phyloP scores from a whole-genome alignment of 2,329 filamentous ascomycete genomes.

The Boeremia lycopersici region DNA sequence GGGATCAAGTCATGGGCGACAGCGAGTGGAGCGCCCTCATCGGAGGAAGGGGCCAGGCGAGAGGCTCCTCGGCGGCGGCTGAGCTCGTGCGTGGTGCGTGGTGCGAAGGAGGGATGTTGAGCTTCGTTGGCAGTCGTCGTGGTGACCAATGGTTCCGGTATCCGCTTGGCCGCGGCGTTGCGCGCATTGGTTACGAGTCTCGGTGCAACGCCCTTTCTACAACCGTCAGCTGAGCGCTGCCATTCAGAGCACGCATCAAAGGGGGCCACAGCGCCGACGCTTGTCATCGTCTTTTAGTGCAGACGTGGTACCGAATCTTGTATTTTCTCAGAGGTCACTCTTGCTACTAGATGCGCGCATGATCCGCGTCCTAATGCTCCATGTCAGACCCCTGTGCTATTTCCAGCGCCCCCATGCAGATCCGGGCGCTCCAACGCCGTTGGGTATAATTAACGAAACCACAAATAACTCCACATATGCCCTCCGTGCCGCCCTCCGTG shows the following conservation, averaged over 20 bases:
- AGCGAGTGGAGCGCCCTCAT: constrained; percentile 38
- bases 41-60: constrained; percentile 24
- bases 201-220: constrained; percentile 6
- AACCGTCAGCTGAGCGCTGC: constrained; percentile 2
- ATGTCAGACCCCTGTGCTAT: neutral
- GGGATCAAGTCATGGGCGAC: constrained; percentile 32
- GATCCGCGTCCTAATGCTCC: neutral
- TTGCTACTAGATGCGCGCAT: neutral
- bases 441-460: constrained; percentile 25
- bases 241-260: neutral
- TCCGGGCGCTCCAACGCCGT: constrained; percentile 16
- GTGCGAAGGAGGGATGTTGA: constrained; percentile 5
- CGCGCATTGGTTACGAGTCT: constrained; percentile 7
- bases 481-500: neutral
- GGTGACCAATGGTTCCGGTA: constrained; percentile 4
- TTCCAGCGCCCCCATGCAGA: constrained; percentile 3
- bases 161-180: constrained; percentile 8
- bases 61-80: constrained; percentile 27
- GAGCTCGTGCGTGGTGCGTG: constrained; percentile 28
- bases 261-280: neutral
- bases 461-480: constrained; percentile 3
- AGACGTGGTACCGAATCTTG: neutral
- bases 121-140: constrained; percentile 6
- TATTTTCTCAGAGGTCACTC: too few species aligned
- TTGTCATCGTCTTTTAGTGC: neutral